Evolutionary conservation across 1,284 basidiomycete genomes (phyloP).

Genomic region (Irpex sp.): DNA sequence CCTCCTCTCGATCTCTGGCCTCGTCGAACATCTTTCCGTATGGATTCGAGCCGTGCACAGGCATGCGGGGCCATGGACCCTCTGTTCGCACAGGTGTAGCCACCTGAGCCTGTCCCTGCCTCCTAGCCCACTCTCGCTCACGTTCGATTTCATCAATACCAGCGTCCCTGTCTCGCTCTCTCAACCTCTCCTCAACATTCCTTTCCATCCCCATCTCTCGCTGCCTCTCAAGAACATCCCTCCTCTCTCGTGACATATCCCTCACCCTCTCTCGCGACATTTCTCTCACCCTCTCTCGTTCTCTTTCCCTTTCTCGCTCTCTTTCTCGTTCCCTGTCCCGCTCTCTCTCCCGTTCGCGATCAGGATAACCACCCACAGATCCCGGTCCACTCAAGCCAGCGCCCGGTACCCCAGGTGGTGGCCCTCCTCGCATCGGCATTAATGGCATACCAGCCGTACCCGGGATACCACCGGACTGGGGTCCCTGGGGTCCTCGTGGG

Average conservation of each 20-base stretch:
- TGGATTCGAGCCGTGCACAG: neutral
- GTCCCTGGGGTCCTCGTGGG: conserved; percentile 16
- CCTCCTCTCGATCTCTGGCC: conserved; percentile 3
- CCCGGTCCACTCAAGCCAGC: conserved; percentile 8
- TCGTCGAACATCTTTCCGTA: conserved; percentile 1
- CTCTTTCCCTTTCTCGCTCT: conserved; percentile 19
- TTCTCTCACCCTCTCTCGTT: conserved; percentile 1
- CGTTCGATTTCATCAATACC: conserved; percentile 11
- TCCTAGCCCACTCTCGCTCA: conserved; percentile 4
- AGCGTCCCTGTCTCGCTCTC: conserved; percentile 3
- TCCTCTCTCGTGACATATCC: neutral
- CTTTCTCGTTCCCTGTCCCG: conserved; percentile 14
- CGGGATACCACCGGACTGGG: conserved; percentile 15
- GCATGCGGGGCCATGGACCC: conserved; percentile 1
- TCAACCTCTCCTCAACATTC: conserved; percentile 6
- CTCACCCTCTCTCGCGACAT: conserved; percentile 6
- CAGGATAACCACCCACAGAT: conserved; percentile 11
- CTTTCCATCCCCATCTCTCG: conserved; percentile 15
- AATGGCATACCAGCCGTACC: conserved; percentile 17
- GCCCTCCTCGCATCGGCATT: neutral
- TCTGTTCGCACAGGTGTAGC: neutral
- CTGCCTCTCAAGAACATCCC: conserved; percentile 1
- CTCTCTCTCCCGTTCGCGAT: conserved; percentile 11
- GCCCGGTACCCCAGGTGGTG: neutral
- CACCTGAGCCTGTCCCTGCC: neutral